Base-by-base conservation (phyloP, 768 basidiomycete species). In the Lactifluus hygrophoroides region DNA sequence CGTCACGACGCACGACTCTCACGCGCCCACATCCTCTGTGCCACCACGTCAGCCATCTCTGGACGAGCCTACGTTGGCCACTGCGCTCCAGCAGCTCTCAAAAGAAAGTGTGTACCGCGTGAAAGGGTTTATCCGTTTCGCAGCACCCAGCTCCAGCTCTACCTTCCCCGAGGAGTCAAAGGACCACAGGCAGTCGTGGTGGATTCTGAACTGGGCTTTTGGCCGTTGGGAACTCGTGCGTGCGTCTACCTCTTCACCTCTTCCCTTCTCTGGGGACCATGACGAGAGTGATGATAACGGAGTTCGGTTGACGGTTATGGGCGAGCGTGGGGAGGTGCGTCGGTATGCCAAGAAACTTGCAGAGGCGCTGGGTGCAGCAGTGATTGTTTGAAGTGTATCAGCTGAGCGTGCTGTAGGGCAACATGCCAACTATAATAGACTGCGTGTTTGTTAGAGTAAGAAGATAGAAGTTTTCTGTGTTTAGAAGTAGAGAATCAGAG, bases 131-230 rank as follows among this genome's bases (percentile, higher is more conserved):
- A 76, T 94, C 23, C 78, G 78, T 38, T 69, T 90, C 25, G 9
- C 42, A 5, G 7, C 45, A 19, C 21, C 44, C 11, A 16, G 8
- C 16, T 63, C 66, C 2, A 69, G 69, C 25, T 69, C 69, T 19
- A 70, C 73, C 4, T 17, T n/a, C 0, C 10, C 35, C 21, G 21
- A 37, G 1, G 38, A 40, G 17, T 25, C 9, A 5, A 30, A 25
- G 30, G 21, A 28, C 13, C 21, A 4, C 2, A n/a, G 27, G 28
- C 44, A 2, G 19, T 50, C 16, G 8, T 65, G 72, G 62, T 69
- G 77, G 67, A 87, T 93, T 58, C 65, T 95, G 58, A 97, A 97
- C 68, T 97, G 92, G 91, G 93, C 94, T 7, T 97, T 96, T 72
- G 90, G 90, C 14, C 80, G 94, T 40, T 85, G 80, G 68, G 90